Base-by-base conservation (phyloP, 2,329 filamentous ascomycete species). In the Cryphonectria naterciae region DNA sequence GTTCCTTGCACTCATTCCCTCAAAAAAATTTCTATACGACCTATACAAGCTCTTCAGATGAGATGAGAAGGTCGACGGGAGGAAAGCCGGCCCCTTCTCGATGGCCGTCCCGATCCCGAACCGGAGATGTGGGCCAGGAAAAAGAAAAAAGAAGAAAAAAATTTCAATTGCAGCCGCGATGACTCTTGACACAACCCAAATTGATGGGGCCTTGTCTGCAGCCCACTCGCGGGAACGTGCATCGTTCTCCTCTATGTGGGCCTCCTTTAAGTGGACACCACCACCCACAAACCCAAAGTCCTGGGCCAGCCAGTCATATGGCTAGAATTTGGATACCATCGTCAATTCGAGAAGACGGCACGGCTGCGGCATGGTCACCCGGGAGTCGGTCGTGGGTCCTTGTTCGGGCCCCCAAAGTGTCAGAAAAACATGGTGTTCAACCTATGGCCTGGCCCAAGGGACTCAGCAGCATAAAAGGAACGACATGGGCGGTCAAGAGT, bases 321-420 rank as follows among this genome's bases (percentile, higher is more conserved):
- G 39, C 60, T 56, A 41, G 60, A 11, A 46, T 11, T 28, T 10
- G 41, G 67, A 68, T 46, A 52, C 22, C 32, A 25, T 22, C 35
- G 4, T 28, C 64, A 66, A 41, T 37, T 17, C 22, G 37, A 35
- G 43, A 5, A 2, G 32, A 28, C 46, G 67, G 67, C 58, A 63
- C 37, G 58, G 39, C 61, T 28, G 15, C 41, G 66, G 56, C 52
- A 68, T 32, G n/a, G 56, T 43, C 58, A 54, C 32, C 46, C 66
- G 67, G 67, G 67, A 63, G 58, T 68, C 67, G 67, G 67, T 54
- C 63, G n/a, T 56, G 41, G 60, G 46, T 22, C 60, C 32, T 63
- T 63, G 32, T 19, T 41, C 60, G 60, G 67, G 17, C 46, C 46
- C 43, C 67, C 32, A 32, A 39, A 17, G 19, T 32, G 35, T 43